Evolutionary conservation across 2,329 filamentous ascomycete species (phyloP), one percentile per base, ranked within the genome.

Genomic region (Neofusicoccum sp.): DNA sequence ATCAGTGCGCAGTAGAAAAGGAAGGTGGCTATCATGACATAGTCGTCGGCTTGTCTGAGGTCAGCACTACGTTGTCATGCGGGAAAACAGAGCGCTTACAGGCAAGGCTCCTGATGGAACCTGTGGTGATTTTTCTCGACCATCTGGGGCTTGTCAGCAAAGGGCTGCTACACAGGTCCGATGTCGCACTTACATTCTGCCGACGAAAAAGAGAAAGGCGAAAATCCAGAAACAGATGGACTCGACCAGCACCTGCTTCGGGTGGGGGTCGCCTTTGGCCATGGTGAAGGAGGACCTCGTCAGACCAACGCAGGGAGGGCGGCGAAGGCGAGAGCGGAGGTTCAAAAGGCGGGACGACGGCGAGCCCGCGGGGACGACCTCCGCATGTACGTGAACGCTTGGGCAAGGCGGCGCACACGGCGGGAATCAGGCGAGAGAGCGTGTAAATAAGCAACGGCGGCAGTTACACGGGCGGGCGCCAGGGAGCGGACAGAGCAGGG

Each of bases 1-100:
- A 68, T 59, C 37, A 68, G 50, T 28, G 60, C 52, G 3, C 64
- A 65, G 44, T 67, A 67, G 33, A 61, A 63, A 22, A 61, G 34
- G 29, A 65, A 64, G 4, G 64, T 64, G 14, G 56, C 61, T 6
- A 56, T 61, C 64, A 65, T 65, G 22, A 65, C 56, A 64, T 64
- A 65, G 56, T 65, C 64, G 36, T 65, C 64, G 11, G 56, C 56
- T 64, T 14, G 5, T 22, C 3, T 4, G 0, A 22, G 7, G 37
- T 60, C 22, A 52, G 36, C 34, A 34, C 2, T 9, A 33, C 6
- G 3, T 4, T 14, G 8, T n/a, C 6, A 22, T 12, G 11, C 6
- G n/a, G 9, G 37, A 29, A 14, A 44, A 28, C 7, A 12, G 31
- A 3, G 3, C 1, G 47, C 56, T 14, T 47, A 64, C 62, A 48